phyloP scores from a whole-genome alignment of 768 basidiomycete genomes.

The Rhodotorula taiwanensis region DNA sequence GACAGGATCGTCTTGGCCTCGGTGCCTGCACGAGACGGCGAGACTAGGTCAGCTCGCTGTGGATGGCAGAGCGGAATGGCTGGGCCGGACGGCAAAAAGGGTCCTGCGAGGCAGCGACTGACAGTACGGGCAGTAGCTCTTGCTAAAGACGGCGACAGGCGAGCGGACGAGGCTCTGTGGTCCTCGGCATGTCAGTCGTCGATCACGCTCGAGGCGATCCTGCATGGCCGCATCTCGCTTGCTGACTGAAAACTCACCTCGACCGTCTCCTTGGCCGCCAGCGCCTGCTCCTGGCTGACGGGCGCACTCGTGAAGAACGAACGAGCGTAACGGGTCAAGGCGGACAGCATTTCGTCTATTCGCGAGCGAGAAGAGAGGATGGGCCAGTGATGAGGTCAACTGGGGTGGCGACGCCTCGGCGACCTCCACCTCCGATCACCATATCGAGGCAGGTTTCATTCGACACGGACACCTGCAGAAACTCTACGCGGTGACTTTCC shows the following conservation, averaged over 20 bases:
- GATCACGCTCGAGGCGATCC: no score
- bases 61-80: no score
- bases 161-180: slow-evolving; percentile 5
- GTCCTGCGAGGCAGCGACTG: background rate
- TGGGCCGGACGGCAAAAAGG: background rate
- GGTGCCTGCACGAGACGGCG: background rate
- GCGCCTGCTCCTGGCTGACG: background rate
- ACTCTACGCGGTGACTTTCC: no score
- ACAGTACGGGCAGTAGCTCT: slow-evolving; percentile 35
- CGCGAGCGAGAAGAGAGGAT: background rate
- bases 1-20: slow-evolving; percentile 29
- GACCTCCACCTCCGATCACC: no score
- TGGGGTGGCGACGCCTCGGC: no score
- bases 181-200: background rate
- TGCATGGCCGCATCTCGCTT: no score
- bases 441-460: no score
- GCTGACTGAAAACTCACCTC: slow-evolving; percentile 20
- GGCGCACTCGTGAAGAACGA: slow-evolving; percentile 11
- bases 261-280: slow-evolving; percentile 18
- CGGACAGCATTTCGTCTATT: no score
- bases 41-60: background rate
- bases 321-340: background rate
- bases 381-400: no score
- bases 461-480: no score
- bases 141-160: slow-evolving; percentile 20